phyloP scores from a whole-genome alignment of 2,329 filamentous ascomycete species.

The Sporothrix brunneoviolacea region DNA sequence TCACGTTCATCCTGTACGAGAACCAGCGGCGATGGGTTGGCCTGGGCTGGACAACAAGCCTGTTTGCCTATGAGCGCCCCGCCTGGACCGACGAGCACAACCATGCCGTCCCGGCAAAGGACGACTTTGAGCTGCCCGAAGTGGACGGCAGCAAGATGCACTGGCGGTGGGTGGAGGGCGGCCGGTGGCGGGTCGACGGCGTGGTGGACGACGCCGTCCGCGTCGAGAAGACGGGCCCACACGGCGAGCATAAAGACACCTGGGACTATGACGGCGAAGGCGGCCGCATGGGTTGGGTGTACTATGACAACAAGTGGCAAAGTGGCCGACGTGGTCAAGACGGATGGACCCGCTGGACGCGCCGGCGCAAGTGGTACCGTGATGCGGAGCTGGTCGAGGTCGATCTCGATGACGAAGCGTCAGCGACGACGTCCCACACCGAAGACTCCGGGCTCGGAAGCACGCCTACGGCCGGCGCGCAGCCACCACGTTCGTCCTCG shows the following conservation, averaged over 20 bases:
- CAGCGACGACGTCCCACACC: constrained; percentile 29
- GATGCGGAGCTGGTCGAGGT: constrained; percentile 91
- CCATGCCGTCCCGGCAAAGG: constrained; percentile 68
- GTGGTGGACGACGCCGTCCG: constrained; percentile 45
- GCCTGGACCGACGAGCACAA: constrained; percentile 96
- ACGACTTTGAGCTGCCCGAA: constrained; percentile 58
- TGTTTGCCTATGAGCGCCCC: constrained; percentile 84
- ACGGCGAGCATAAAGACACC: constrained; percentile 31
- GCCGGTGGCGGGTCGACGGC: constrained; percentile 82
- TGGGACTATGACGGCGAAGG: constrained; percentile 52
- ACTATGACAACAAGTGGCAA: constrained; percentile 98
- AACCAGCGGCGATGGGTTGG: constrained; percentile 95
- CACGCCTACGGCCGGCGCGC: constrained; percentile 27
- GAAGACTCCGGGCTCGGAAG: constrained; percentile 38
- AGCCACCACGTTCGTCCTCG: constrained; percentile 8
- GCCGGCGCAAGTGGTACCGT: constrained; percentile 90
- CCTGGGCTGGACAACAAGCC: constrained; percentile 85
- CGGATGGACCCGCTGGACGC: constrained; percentile 90
- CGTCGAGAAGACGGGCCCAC: constrained; percentile 15
- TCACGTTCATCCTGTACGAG: constrained; percentile 94
- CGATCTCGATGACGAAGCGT: constrained; percentile 25
- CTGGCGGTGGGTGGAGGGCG: constrained; percentile 75
- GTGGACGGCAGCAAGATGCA: constrained; percentile 51
- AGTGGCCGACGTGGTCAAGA: constrained; percentile 77
- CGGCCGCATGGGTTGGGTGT: constrained; percentile 80